phyloP scores from a whole-genome alignment of 2,329 filamentous ascomycete species.

The Aspergillus quadrilineatus region DNA sequence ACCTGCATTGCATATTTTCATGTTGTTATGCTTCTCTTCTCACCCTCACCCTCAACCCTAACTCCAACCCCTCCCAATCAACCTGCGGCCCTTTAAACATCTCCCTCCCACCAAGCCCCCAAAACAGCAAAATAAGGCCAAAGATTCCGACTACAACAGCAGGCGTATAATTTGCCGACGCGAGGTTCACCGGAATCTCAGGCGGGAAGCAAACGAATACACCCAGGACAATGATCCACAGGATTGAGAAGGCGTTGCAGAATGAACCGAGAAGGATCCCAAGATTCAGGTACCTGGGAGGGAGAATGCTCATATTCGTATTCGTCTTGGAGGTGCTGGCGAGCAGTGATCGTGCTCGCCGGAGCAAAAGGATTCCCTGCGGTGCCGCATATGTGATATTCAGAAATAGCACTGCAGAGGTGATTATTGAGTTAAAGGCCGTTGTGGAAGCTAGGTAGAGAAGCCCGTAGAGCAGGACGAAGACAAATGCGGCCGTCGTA shows the following conservation, averaged over 20 bases:
- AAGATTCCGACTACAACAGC: background rate
- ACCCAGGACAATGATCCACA: background rate
- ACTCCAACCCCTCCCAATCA: background rate
- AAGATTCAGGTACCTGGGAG: background rate
- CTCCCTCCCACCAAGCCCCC: background rate
- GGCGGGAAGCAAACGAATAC: background rate
- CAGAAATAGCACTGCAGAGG: background rate
- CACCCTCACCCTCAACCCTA: no score
- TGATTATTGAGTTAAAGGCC: background rate
- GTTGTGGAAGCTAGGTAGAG: background rate
- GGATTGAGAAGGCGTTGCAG: background rate
- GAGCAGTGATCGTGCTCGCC: background rate
- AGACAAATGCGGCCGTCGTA: background rate
- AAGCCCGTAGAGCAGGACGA: background rate
- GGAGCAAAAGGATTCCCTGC: background rate
- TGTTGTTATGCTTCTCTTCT: no score
- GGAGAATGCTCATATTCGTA: background rate
- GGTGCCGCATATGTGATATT: background rate
- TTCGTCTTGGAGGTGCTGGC: no score
- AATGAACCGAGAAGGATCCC: background rate
- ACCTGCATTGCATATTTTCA: no score
- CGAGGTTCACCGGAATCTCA: background rate
- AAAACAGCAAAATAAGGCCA: background rate
- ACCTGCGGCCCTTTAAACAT: background rate
- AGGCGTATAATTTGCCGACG: background rate